phyloP scores from a whole-genome alignment of 192 early-diverging fungal genomes.

The Coemansia sp. region DNA sequence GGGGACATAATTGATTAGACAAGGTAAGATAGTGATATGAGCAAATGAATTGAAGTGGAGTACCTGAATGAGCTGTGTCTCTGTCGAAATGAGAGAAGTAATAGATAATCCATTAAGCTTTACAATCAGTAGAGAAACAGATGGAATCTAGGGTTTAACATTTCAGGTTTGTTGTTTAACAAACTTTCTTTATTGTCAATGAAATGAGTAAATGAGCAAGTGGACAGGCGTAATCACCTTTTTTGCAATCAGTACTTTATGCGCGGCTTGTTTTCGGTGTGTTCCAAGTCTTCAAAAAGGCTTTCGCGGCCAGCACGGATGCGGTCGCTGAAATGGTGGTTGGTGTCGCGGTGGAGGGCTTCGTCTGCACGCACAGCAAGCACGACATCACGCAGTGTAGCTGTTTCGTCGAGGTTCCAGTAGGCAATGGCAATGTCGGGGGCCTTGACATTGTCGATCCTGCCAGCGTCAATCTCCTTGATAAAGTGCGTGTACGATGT shows the following conservation, averaged over 20 bases:
- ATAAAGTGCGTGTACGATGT: conserved; percentile 87
- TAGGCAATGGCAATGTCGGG: conserved; percentile 85
- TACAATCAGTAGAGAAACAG: too few relatives aligned
- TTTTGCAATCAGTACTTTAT: conserved; percentile 24
- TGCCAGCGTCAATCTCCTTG: conserved; percentile 77
- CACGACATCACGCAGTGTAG: conserved; percentile 82
- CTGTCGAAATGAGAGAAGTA: too few relatives aligned
- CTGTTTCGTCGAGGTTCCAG: conserved; percentile 68
- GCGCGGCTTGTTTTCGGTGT: conserved; percentile 24
- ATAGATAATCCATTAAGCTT: too few relatives aligned
- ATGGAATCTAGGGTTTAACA: too few relatives aligned
- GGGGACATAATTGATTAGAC: too few relatives aligned
- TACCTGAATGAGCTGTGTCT: too few relatives aligned
- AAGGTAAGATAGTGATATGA: too few relatives aligned
- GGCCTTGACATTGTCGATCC: conserved; percentile 67
- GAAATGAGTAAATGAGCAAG: too few relatives aligned
- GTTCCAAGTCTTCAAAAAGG: conserved; percentile 53
- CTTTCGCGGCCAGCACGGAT: conserved; percentile 56
- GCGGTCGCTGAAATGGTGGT: conserved; percentile 82
- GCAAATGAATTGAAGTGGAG: too few relatives aligned
- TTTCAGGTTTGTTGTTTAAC: too few relatives aligned
- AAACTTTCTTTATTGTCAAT: too few relatives aligned
- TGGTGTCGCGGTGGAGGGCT: conserved; percentile 82
- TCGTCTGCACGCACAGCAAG: conserved; percentile 89
- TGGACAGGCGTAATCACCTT: too few relatives aligned